A percentile compares a stretch with the other conserved stretches of the same genome.
Evolutionary conservation across 495 filamentous ascomycete species (phyloP).

Genomic region (Aspergillus bridgeri): DNA sequence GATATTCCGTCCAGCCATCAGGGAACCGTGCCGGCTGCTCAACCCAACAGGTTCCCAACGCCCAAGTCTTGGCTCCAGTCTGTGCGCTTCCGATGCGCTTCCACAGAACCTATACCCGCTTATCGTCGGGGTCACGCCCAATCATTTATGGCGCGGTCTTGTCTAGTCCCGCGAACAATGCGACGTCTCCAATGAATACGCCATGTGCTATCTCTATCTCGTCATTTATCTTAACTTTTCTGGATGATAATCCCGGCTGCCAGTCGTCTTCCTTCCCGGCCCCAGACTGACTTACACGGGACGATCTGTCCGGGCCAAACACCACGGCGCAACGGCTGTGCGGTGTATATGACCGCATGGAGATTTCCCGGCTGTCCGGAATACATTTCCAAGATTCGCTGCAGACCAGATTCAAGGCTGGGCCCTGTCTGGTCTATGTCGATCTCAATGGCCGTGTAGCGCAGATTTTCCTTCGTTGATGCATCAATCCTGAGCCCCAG

Average conservation of each 20-base stretch:
- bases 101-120: background rate
- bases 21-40: no score
- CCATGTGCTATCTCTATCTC: background rate
- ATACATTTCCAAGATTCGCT: constrained; percentile 17
- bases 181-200: background rate
- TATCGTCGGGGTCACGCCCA: background rate
- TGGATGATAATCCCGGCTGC: constrained; percentile 40
- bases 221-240: constrained; percentile 9
- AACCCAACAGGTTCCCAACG: background rate
- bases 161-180: background rate
- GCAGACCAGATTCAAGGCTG: constrained; percentile 22
- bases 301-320: constrained; percentile 40
- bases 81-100: background rate
- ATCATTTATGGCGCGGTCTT: background rate
- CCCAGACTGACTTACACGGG: constrained; percentile 48
- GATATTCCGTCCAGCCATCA: no score
- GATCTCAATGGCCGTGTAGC: constrained; percentile 35
- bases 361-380: constrained; percentile 8
- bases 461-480: constrained; percentile 20
- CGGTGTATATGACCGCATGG: constrained; percentile 39
- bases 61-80: background rate
- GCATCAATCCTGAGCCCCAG: constrained; percentile 20
- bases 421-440: constrained; percentile 12
- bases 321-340: constrained; percentile 20
- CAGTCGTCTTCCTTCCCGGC: constrained; percentile 32